Evolutionary conservation across 2,329 filamentous ascomycete species (phyloP).

Genomic region (Trichoderma sp.): DNA sequence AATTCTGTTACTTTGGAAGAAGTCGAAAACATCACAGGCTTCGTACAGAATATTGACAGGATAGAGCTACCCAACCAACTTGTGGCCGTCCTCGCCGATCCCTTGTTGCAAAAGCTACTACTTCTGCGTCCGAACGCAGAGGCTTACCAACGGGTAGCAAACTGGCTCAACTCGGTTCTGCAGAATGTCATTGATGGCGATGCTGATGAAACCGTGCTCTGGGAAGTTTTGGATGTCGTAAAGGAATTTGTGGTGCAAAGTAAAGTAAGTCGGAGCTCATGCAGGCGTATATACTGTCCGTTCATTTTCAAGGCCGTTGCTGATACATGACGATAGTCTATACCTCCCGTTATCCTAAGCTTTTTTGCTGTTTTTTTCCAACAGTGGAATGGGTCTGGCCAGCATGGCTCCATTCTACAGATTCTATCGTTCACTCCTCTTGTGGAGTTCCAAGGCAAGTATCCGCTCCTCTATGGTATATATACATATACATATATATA

Average conservation of each 20-base stretch:
- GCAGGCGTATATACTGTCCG: background rate
- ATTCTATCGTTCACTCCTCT: conserved; percentile 62
- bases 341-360: conserved; percentile 54
- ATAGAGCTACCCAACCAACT: conserved; percentile 83
- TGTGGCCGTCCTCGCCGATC: conserved; percentile 74
- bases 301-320: conserved; percentile 14
- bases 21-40: conserved; percentile 69
- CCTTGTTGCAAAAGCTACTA: conserved; percentile 76
- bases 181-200: conserved; percentile 60
- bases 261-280: conserved; percentile 50
- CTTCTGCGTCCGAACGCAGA: conserved; percentile 63
- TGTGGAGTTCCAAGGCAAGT: conserved; percentile 58
- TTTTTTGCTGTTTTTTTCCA: conserved; percentile 59
- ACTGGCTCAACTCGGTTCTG: conserved; percentile 62
- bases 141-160: conserved; percentile 56
- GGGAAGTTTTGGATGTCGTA: conserved; percentile 60
- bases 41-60: conserved; percentile 74
- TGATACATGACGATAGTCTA: conserved; percentile 39
- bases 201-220: conserved; percentile 51
- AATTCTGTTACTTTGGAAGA: conserved; percentile 73
- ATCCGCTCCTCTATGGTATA: background rate
- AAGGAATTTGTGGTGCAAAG: conserved; percentile 59
- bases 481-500: background rate
- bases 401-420: conserved; percentile 58
- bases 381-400: conserved; percentile 65